phyloP scores from a whole-genome alignment of 305 asterid genomes.

The Salvia sclarea region DNA sequence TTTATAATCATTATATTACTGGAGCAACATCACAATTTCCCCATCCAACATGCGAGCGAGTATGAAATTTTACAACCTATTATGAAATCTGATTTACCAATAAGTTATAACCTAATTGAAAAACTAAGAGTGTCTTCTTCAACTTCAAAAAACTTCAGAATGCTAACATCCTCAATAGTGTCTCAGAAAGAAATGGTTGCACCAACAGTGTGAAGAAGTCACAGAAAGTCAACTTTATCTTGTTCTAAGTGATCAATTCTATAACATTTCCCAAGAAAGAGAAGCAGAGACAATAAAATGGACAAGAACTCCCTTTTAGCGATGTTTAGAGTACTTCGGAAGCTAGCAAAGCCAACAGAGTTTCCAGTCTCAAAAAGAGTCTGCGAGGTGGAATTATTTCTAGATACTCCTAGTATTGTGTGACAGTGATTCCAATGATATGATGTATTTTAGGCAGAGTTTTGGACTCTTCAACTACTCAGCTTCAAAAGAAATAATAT shows the following conservation, averaged over 20 bases:
- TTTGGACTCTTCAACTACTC: constrained; percentile 10
- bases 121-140: not conserved
- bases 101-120: constrained; percentile 13
- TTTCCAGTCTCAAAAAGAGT: constrained; percentile 7
- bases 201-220: constrained; percentile 14
- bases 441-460: constrained; percentile 12
- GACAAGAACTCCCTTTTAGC: constrained; percentile 22
- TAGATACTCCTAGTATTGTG: constrained; percentile 19
- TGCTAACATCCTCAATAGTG: not conserved
- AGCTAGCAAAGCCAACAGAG: constrained; percentile 1
- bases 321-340: not conserved
- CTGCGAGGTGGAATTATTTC: not conserved
- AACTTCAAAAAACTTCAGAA: constrained; percentile 9
- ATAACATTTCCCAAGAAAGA: constrained; percentile 3
- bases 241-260: constrained; percentile 10
- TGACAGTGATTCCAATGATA: constrained; percentile 18
- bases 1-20: constrained; percentile 14
- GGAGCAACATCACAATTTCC: constrained; percentile 28
- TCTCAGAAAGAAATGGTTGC: not conserved
- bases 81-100: constrained; percentile 15
- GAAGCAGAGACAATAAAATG: constrained; percentile 20
- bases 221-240: not conserved
- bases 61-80: not conserved
- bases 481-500: constrained; percentile 6
- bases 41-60: constrained; percentile 1